Evolutionary conservation across 2,329 filamentous ascomycete genomes (phyloP), one percentile per base, ranked within the genome.

Genomic region (Aureobasidium melanogenum): DNA sequence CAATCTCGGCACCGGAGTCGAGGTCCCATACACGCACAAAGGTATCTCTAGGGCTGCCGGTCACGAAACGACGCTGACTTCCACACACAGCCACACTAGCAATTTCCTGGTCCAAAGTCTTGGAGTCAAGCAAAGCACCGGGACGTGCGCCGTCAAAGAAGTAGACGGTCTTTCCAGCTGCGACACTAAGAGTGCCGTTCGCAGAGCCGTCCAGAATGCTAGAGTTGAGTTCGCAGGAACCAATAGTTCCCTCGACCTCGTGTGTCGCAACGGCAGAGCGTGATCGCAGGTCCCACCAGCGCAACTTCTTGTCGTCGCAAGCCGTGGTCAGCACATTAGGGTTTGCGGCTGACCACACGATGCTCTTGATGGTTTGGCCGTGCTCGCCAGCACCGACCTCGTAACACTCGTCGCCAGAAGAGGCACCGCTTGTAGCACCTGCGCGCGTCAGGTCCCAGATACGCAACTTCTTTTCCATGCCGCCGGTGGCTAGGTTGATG

Each of bases 1-100:
- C 85, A 46, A 97, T 78, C 73, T 96, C 91, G 66, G 83, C 82
- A 67, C 88, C 88, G 54, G 87, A 86, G 63, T 97, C 91, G 75
- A 91, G 93, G 69, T 91, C 85, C 77, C 96, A 95, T 6, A 97
- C 88, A 63, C 90, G 86, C n/a, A 94, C 93, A 93, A 93, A 99
- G 0, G 94, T 97, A 70, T 96, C 93, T 41, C 87, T 88, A 64
- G 89, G 88, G 72, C 92, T 91, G 63, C 94, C 94, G 19, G 95
- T 95, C 12, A 97, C 88, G 69, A 96, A 86, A 68, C 89, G 90
- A 63, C 88, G 84, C 61, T 88, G 86, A 64, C 86, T 87, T 62
- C 89, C 84, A 69, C 97, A 93, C 3, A 99, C 79, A 0, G 89
- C 90, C 7, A 96, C 94, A 69, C 91, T 96, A 3, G 92, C 92